Conservation (phyloP, 2,329 filamentous ascomycete genomes). For the Neonectria coccinea region DNA sequence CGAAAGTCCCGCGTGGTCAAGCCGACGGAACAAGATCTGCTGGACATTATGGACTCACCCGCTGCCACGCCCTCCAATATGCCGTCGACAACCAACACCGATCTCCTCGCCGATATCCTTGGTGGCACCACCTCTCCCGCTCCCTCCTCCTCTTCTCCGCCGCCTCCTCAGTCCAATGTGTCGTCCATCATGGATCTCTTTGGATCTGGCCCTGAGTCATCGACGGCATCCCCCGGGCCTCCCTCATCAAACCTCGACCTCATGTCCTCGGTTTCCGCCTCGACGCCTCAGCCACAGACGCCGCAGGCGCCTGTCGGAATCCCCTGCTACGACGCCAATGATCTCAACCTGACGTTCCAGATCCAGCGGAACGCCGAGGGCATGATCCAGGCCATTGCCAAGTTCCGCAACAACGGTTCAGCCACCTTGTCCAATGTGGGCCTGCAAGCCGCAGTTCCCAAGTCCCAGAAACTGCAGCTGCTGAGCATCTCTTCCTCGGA, state of each 20-base stretch:
- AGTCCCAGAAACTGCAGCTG: constrained; percentile 93
- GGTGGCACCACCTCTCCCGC: constrained; percentile 73
- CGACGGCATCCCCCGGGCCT: constrained; percentile 49
- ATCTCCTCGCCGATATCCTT: constrained; percentile 91
- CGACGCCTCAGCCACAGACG: constrained; percentile 56
- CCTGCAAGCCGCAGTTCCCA: constrained; percentile 94
- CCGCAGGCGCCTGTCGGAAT: constrained; percentile 65
- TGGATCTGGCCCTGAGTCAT: constrained; percentile 58
- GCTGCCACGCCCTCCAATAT: constrained; percentile 62
- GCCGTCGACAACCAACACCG: constrained; percentile 77
- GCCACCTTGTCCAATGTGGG: constrained; percentile 78
- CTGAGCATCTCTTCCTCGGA: constrained; percentile 88
- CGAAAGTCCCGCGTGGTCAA: constrained; percentile 83
- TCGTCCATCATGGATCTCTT: constrained; percentile 94
- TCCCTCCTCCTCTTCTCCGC: constrained; percentile 55
- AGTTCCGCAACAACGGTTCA: constrained; percentile 81
- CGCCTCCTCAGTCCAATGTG: constrained; percentile 67
- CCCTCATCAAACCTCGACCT: constrained; percentile 61
- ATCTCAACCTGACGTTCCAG: constrained; percentile 82
- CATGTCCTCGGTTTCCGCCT: constrained; percentile 60
- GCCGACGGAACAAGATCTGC: constrained; percentile 88
- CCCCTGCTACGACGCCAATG: constrained; percentile 88
- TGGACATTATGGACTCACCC: constrained; percentile 90
- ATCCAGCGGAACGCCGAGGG: constrained; percentile 85
- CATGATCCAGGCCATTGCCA: constrained; percentile 82